Base-by-base conservation (phyloP, 352 stramenopile species). In the Phytopythium kandeliae region DNA sequence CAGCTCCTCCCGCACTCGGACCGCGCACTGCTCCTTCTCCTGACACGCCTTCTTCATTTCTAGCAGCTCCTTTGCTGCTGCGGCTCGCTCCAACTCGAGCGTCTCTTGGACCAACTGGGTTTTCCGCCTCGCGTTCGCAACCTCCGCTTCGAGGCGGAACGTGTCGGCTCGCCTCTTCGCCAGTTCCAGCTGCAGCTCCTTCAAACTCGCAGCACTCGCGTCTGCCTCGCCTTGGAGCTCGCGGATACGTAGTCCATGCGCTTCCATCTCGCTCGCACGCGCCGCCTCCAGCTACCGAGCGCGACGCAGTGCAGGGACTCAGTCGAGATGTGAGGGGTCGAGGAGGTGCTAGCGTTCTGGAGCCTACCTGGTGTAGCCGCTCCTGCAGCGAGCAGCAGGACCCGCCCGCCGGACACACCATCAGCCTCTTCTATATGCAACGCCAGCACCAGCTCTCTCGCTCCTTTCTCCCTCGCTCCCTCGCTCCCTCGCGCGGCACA, bases 181-280 rank as follows among this genome's bases (percentile, higher is more conserved):
- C 28, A 71, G 63, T 24, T 43, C 21, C 16, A 72, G 54, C 47
- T 70, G 68, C 42, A 77, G 50, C 38, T 86, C 65, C 10, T 59
- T 63, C 17, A 74, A 63, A 24, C 50, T 63, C 12, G 21, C 36
- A 2, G 57, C 44, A 15, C 42, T 49, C 15, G 36, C 53, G 17
- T 69, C 62, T 2, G 74, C 38, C 30, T 79, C 65, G 3, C 46
- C 21, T 54, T 82, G 54, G 2, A 89, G 56, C 21, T 57, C 43
- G 1, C 54, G 57, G 13, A 82, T 51, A 19, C 69, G 40, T 46
- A 73, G 48, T 0, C 72, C 77, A 9, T 89, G 74, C 2, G 54
- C 55, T 11, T 69, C 51, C 63, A 89, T 68, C 50, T 89, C 74
- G 12, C 60, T 71, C 15, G 62, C 64, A 7, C 77, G 72, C 2